Percentiles rank a stretch among this genome's conserved stretches.
These are phyloP conservation scores for Trichoderma sp. DNA, from an alignment of 2,329 filamentous ascomycete genomes.

Conservation along the genomic window DNA sequence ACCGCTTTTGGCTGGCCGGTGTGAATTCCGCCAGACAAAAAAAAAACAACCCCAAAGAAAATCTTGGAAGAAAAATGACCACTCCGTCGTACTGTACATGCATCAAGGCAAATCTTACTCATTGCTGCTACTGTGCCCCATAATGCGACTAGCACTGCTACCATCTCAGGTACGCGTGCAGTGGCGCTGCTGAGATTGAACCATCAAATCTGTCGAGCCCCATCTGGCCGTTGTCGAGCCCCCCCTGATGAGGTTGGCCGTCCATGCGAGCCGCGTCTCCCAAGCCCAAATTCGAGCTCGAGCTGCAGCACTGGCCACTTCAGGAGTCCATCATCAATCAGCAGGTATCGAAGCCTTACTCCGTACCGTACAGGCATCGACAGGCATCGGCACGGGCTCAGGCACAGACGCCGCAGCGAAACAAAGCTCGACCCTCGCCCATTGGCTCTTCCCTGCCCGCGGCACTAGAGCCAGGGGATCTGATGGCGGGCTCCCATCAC, in stretches of 20 bases:
- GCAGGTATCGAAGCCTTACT: neutral
- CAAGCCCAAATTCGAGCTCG: neutral
- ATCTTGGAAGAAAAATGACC: neutral
- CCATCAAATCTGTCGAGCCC: constrained; percentile 9
- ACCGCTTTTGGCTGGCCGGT: neutral
- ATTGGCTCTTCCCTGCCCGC: constrained; percentile 8
- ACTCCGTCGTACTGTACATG: neutral
- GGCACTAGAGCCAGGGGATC: constrained; percentile 1
- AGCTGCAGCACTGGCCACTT: constrained; percentile 14
- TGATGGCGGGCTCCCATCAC: constrained; percentile 16
- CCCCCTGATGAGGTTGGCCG: constrained; percentile 11
- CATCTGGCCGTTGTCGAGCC: constrained; percentile 8
- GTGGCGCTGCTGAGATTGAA: constrained; percentile 15
- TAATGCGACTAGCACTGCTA: constrained; percentile 1
- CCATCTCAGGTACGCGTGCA: constrained; percentile 3
- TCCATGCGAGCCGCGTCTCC: constrained; percentile 6
- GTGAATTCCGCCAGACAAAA: neutral
- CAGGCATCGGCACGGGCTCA: neutral
- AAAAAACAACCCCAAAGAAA: neutral
- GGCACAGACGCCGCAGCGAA: neutral
- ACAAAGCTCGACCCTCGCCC: neutral
- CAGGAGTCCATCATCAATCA: constrained; percentile 17
- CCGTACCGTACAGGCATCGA: neutral
- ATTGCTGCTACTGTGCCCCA: neutral
- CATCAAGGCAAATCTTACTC: neutral